Evolutionary conservation across 305 asterid genomes (phyloP).

Genomic region (Petunia hybrid): DNA sequence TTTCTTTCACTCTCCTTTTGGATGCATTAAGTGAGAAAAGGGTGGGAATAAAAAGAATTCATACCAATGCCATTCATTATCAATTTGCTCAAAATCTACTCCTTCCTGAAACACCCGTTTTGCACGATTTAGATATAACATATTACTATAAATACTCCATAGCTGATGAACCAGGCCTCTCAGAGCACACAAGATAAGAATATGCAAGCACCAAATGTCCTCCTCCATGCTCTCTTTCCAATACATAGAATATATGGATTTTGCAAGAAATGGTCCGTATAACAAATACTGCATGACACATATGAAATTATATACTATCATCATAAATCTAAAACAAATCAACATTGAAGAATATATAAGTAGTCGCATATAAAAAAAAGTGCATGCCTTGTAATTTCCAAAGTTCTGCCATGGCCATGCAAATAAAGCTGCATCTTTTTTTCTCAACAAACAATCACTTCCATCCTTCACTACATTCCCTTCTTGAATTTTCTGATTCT

Average conservation of each 20-base stretch:
- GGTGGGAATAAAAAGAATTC: background rate
- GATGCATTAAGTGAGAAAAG: background rate
- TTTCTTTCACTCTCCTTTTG: background rate
- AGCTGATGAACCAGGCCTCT: conserved; percentile 72
- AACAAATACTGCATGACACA: conserved; percentile 63
- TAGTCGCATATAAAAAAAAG: background rate
- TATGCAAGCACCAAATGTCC: conserved; percentile 68
- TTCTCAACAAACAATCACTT: conserved; percentile 35
- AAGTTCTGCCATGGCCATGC: conserved; percentile 90
- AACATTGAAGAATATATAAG: background rate
- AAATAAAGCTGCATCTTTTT: conserved; percentile 62
- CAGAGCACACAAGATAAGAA: conserved; percentile 60
- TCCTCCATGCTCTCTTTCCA: conserved; percentile 48
- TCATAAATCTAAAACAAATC: conserved; percentile 1
- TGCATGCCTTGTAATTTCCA: conserved; percentile 68
- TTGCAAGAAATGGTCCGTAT: conserved; percentile 71
- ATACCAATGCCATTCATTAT: conserved; percentile 92
- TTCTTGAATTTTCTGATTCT: conserved; percentile 35
- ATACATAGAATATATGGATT: conserved; percentile 50
- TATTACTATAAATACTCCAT: conserved; percentile 57
- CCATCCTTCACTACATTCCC: conserved; percentile 26
- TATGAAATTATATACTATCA: background rate
- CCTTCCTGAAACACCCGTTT: conserved; percentile 64
- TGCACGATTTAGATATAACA: conserved; percentile 61
- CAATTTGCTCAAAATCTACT: conserved; percentile 71